A percentile compares a stretch with the other conserved stretches of the same genome.
Conservation (phyloP, 352 stramenopile species). For the Thalassiosira ordinaria region DNA sequence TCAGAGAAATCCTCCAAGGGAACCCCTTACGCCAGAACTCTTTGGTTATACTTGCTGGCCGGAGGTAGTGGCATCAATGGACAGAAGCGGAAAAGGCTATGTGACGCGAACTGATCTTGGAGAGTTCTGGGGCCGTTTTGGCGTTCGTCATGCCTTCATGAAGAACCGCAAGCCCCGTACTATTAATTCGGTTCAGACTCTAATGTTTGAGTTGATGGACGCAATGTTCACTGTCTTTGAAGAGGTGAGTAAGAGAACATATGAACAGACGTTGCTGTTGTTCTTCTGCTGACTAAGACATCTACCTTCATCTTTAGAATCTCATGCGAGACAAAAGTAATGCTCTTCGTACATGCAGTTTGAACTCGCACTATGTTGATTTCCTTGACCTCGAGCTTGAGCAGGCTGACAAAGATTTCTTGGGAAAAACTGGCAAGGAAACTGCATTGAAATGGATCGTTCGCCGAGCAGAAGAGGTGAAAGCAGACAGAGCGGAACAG, state of each 20-base stretch:
- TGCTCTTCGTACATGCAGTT: neutral
- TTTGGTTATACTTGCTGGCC: neutral
- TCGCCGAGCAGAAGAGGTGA: no score
- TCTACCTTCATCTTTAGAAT: no score
- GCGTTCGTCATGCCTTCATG: conserved; percentile 9
- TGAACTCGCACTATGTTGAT: conserved; percentile 12
- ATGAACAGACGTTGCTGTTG: no score
- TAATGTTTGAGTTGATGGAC: neutral
- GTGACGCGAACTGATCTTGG: conserved; percentile 2
- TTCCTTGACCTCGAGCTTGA: conserved; percentile 6
- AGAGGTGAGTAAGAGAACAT: no score
- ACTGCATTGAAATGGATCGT: neutral
- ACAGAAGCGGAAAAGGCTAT: conserved; percentile 1
- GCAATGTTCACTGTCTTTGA: neutral
- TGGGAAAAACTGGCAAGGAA: neutral
- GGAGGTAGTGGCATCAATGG: neutral
- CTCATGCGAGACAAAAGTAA: conserved; percentile 4
- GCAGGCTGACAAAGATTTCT: conserved; percentile 18
- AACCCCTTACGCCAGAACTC: neutral
- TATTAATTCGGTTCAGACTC: neutral
- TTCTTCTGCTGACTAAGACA: no score
- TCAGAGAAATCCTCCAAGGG: neutral
- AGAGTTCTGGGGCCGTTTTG: conserved; percentile 8
- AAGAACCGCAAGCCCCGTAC: neutral
- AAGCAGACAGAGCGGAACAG: no score